Base-by-base conservation (phyloP, 495 filamentous ascomycete species). In the Aspergillus campestris region DNA sequence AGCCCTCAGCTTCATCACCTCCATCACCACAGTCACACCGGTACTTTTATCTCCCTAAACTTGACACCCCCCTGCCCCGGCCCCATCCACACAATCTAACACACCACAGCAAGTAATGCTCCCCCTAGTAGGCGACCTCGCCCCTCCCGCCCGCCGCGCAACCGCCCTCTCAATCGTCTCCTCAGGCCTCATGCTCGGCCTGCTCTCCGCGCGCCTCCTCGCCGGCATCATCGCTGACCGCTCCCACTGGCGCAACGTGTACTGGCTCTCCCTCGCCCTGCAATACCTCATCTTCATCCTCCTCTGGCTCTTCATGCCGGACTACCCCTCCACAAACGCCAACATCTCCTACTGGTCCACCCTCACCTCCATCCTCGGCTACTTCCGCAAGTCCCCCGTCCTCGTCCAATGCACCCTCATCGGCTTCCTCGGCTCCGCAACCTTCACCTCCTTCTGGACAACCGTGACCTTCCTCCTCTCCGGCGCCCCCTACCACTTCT, bases 401-500 rank as follows among this genome's bases (percentile, higher is more conserved):
- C 72, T 94, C 3, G 71, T 83, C 0, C 86, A 91, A 54, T 75
- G 76, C 4, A 80, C 77, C 30, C 53, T 82, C 1, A 73, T 80
- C 34, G 72, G 74, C 1, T 74, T 82, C 50, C 73, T 77, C 47
- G 68, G 67, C 9, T 70, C 70, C 5, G 62, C 70, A 0, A 78
- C 73, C 1, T 86, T 86, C 58, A 86, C 81, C n/a, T 65, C 56
- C 29, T 84, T 82, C 69, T 94, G 87, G 87, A 92, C 87, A 3
- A 91, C 87, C 0, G 65, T 91, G 12, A 88, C 84, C 0, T 94
- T 94, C 60, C 74, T 91, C 14, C 73, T 92, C 6, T 74, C 83
- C 1, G 74, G 71, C 0, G 60, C 69, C 12, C 84, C 87, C 0
- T 94, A 89, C 60, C 55, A 72, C 37, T 92, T 84, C 56, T 63